phyloP scores from a whole-genome alignment of 2,329 filamentous ascomycete genomes.

The Mycogone perniciosa region DNA sequence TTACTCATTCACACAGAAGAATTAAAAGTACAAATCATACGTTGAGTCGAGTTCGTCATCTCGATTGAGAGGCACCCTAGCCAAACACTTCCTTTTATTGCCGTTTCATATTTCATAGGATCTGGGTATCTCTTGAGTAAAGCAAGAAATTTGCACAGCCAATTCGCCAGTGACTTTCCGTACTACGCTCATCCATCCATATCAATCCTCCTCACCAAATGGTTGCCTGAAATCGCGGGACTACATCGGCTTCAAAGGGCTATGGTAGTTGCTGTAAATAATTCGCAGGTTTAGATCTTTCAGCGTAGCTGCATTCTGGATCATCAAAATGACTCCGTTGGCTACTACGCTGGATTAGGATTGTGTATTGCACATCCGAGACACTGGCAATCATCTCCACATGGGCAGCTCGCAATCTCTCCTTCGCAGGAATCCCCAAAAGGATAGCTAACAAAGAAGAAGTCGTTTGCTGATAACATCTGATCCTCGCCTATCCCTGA shows the following conservation, averaged over 20 bases:
- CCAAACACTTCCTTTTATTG: neutral
- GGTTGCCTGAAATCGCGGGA: no score
- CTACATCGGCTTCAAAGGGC: no score
- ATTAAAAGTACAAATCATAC: neutral
- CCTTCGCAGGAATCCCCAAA: slow-evolving; percentile 43
- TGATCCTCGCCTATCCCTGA: slow-evolving; percentile 44
- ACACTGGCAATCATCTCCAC: slow-evolving; percentile 54
- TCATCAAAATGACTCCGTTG: no score
- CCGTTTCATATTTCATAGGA: neutral
- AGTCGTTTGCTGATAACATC: slow-evolving; percentile 45
- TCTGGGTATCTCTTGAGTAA: no score
- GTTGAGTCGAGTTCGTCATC: neutral
- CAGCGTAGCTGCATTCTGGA: no score
- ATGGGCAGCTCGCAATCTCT: slow-evolving; percentile 46
- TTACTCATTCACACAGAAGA: neutral
- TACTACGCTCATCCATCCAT: neutral
- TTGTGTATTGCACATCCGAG: slow-evolving; percentile 50
- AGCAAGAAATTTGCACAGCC: neutral
- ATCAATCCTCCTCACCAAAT: neutral
- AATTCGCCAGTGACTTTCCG: neutral
- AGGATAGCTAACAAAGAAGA: slow-evolving; percentile 54
- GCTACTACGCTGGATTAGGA: neutral
- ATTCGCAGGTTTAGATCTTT: no score
- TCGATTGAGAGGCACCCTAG: no score
- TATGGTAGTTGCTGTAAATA: no score